Base-by-base conservation (phyloP, 495 filamentous ascomycete genomes). In the Penicillium odoratum region DNA sequence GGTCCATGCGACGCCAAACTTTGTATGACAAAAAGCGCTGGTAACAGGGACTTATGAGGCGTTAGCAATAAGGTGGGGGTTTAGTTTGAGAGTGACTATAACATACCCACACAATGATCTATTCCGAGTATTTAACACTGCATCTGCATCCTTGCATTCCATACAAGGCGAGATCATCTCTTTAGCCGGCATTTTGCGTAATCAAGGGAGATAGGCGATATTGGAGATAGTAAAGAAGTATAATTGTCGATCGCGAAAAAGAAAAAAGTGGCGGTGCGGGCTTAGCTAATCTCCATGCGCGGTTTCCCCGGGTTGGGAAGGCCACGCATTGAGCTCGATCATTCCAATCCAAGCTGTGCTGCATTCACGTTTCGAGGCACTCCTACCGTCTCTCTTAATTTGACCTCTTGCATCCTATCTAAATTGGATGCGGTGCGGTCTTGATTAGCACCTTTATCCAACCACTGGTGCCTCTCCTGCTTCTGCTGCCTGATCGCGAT, bases 1-100 rank as follows among this genome's bases (percentile, higher is more conserved):
- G 77, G 65, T 90, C 88, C 77, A 93, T 88, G 42, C 90, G 89
- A 63, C 90, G 91, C 60, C 90, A 71, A 59, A 85, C 82, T 67
- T 97, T 97, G 53, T 81, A 85, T 29, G 78, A 71, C 52, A 93
- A 78, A 70, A 92, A 97, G 64, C 80, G 81, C 50, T 78, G 68
- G 72, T 94, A 96, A 71, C 93, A 98, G 38, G 81, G 72, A 43
- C 91, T 93, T 56, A 5, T 13, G 18, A 18, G 21, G 18, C 9
- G 51, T 55, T 46, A 55, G 52, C 29, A 45, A 18, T 26, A 31
- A 21, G 28, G 28, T 31, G 40, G 28, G 48, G 34, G 31, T 28
- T 48, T 31, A 51, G 15, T 30, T 30, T n/a, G 25, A 34, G 9
- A 21, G 10, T 25, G 29, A 44, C 36, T 10, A 25, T 55, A 15